phyloP scores from a whole-genome alignment of 306 rosid genomes.

The Parietaria judaica region DNA sequence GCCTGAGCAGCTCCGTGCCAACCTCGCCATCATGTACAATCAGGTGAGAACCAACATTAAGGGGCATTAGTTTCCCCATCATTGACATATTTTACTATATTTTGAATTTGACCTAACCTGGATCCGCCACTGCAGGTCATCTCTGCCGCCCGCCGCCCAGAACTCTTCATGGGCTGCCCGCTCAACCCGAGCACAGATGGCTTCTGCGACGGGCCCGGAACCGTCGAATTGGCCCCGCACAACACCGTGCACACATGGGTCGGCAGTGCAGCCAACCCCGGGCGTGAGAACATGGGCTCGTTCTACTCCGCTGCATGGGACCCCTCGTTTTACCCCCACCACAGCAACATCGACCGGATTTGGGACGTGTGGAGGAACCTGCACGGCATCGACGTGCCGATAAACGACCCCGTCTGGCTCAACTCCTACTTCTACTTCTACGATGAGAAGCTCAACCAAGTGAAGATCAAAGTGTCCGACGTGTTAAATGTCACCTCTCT shows the following conservation, averaged over 20 bases:
- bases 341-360: constrained; percentile 14
- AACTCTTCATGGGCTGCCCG: constrained; percentile 22
- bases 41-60: no score
- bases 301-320: constrained; percentile 20
- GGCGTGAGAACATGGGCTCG: constrained; percentile 16
- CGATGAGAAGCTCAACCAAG: constrained; percentile 19
- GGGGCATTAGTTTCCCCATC: no score
- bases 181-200: neutral
- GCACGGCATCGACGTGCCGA: constrained; percentile 8
- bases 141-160: constrained; percentile 14
- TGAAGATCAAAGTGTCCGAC: constrained; percentile 15
- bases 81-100: no score
- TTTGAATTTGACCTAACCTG: no score
- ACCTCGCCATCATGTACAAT: constrained; percentile 15
- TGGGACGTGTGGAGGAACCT: constrained; percentile 17
- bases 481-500: constrained; percentile 10
- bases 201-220: constrained; percentile 8
- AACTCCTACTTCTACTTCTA: constrained; percentile 20
- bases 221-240: constrained; percentile 14
- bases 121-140: constrained; percentile 2
- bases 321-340: constrained; percentile 19
- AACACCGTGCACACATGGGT: constrained; percentile 22
- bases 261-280: constrained; percentile 2
- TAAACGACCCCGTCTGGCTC: constrained; percentile 16
- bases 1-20: neutral